Conservation (phyloP, 208 protist species). For the Crithidia expoeki region DNA sequence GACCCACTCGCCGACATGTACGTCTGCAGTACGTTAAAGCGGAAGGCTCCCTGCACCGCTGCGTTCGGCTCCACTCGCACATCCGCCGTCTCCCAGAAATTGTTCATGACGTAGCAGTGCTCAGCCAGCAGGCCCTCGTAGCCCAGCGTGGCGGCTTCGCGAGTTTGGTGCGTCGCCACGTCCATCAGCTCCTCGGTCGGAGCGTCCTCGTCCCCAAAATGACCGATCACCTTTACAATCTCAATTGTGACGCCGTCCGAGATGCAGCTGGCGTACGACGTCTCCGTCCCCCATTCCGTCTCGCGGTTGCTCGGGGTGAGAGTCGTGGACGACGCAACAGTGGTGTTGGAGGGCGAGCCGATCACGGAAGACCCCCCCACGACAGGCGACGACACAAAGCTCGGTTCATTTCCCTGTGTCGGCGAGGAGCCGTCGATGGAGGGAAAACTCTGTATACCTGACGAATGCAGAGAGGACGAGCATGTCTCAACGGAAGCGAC, state of each 20-base stretch:
- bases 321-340: slow-evolving; percentile 24
- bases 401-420: slow-evolving; percentile 17
- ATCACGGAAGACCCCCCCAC: slow-evolving; percentile 9
- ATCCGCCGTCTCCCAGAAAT: slow-evolving; percentile 78
- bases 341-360: slow-evolving; percentile 15
- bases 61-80: slow-evolving; percentile 58
- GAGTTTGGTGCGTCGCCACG: slow-evolving; percentile 62
- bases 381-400: slow-evolving; percentile 17
- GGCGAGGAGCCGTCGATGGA: slow-evolving; percentile 8
- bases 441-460: slow-evolving; percentile 14
- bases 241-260: slow-evolving; percentile 68
- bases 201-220: slow-evolving; percentile 80
- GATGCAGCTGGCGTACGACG: slow-evolving; percentile 81
- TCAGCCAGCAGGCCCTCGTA: slow-evolving; percentile 71
- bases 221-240: slow-evolving; percentile 82
- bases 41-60: slow-evolving; percentile 74
- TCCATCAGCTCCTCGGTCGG: slow-evolving; percentile 83
- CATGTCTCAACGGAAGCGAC: slow-evolving; percentile 73
- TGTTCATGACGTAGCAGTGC: slow-evolving; percentile 59
- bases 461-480: slow-evolving; percentile 34
- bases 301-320: slow-evolving; percentile 63
- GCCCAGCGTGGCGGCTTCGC: slow-evolving; percentile 55
- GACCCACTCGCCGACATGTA: slow-evolving; percentile 55
- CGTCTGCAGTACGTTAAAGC: slow-evolving; percentile 89
- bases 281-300: slow-evolving; percentile 71